Base-by-base conservation (phyloP, 768 basidiomycete genomes). In the Psilocybe cyanescens region DNA sequence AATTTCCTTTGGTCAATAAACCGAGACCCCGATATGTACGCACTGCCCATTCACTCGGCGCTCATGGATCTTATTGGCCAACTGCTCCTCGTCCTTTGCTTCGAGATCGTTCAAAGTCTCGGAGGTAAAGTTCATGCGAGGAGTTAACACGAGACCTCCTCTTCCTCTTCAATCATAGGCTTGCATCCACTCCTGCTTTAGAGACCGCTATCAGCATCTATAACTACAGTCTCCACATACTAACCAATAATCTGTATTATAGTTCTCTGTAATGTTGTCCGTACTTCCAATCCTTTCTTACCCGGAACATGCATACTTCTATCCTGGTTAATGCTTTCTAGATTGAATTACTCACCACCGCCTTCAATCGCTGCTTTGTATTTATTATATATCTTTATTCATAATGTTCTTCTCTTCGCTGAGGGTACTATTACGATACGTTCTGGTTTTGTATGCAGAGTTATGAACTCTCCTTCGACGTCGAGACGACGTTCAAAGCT, bases 21-120 rank as follows among this genome's bases (percentile, higher is more conserved):
- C 9, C 79, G 87, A 29, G 95, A 98, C 71, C 95, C 95, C 4
- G 95, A 98, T 72, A 88, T 91, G 76, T 96, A 97, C 71, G 94
- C 94, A 1, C 77, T 98, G n/a, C 95, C 95, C 7, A 85, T 97
- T 29, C 95, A 97, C 65, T 94, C 92, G 9, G 92, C 95, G 0
- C 70, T 94, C 46, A 89, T 95, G 81, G 94, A 96, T 72, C 84
- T 97, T 55, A 75, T 91, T 33, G 93, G 94, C 14, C 91, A 95
- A 71, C 71, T 90, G 19, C 77, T 97, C 7, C 83, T 98, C 8
- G 93, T 94, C 1, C 67, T 84, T 0, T 91, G 90, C 71, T 93
- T 91, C 66, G 83, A 87, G 71, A 75, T 92, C 30, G 88, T 89
- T 3, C 82, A 85, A 1, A 67, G 68, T 28, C 67, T 84, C 16